Conservation (phyloP, 164 flowering plant species). For the Dillenia turbinata region DNA sequence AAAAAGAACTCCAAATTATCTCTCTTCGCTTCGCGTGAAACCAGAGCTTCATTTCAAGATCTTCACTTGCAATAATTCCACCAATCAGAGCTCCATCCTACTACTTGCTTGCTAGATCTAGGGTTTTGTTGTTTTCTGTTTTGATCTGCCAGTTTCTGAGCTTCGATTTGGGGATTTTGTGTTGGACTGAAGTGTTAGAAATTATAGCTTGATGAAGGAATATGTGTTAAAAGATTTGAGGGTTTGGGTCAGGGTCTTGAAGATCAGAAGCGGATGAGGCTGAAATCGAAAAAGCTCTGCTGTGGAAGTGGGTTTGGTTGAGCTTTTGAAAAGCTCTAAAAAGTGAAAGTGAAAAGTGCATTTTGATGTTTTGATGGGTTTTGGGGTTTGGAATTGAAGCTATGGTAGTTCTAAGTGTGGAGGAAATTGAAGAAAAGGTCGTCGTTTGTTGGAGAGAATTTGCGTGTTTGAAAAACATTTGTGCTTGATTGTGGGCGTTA, state of each 20-base stretch:
- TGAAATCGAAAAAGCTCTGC: constrained; percentile 27
- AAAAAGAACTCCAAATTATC: too few species aligned
- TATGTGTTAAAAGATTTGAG: constrained; percentile 4
- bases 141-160: background rate
- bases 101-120: too few species aligned
- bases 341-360: background rate
- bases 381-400: constrained; percentile 4
- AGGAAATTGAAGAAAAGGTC: constrained; percentile 5
- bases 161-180: constrained; percentile 2
- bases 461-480: background rate
- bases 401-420: constrained; percentile 19
- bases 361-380: constrained; percentile 2
- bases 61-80: too few species aligned
- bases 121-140: too few species aligned
- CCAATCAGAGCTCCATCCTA: too few species aligned
- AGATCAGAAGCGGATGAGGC: constrained; percentile 34
- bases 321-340: constrained; percentile 10
- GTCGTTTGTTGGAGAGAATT: background rate
- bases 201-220: too few species aligned
- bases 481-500: constrained; percentile 3
- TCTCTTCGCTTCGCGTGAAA: too few species aligned
- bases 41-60: too few species aligned
- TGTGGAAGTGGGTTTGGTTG: constrained; percentile 50
- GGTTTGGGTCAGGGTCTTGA: constrained; percentile 22
- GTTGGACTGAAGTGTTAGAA: background rate